Percentiles rank a stretch among this genome's conserved stretches.
Conservation (phyloP, 352 stramenopile species). For the Globisporangium middletonii region DNA sequence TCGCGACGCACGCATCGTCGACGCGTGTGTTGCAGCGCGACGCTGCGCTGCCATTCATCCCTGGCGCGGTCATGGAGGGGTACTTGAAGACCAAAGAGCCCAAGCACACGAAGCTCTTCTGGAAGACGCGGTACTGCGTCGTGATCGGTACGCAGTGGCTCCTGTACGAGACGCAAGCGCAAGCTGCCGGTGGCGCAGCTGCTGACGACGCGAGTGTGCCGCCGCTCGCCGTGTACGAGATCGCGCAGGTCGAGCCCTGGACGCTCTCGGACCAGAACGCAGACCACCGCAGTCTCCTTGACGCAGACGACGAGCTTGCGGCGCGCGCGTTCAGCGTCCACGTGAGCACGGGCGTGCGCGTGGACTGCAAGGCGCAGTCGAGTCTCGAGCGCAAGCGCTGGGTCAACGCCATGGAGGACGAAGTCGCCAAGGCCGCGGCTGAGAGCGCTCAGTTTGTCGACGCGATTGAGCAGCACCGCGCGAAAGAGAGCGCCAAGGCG, state of each 20-base stretch:
- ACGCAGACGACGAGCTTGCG: conserved; percentile 15
- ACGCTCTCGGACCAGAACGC: neutral
- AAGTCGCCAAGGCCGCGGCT: conserved; percentile 22
- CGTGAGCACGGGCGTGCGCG: conserved; percentile 19
- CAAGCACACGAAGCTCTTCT: conserved; percentile 21
- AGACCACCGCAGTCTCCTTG: neutral
- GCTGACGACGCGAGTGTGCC: conserved; percentile 11
- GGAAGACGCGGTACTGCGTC: conserved; percentile 63
- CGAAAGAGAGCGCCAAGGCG: conserved; percentile 32
- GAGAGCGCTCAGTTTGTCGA: conserved; percentile 30
- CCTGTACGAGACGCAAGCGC: conserved; percentile 58
- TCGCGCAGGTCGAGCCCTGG: conserved; percentile 25
- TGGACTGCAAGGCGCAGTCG: conserved; percentile 53
- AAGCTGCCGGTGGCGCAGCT: conserved; percentile 25
- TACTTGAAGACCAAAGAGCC: conserved; percentile 47
- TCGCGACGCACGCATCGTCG: neutral
- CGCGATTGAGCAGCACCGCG: conserved; percentile 29
- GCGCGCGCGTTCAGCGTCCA: conserved; percentile 21
- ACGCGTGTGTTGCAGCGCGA: conserved; percentile 27
- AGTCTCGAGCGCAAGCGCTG: conserved; percentile 65
- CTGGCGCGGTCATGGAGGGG: conserved; percentile 61
- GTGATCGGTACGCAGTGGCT: conserved; percentile 66
- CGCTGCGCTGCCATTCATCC: conserved; percentile 44
- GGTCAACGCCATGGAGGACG: conserved; percentile 60
- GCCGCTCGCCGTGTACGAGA: conserved; percentile 49